Conservation (phyloP, 73 alveolate species). For the Paramecium sexaurelia region DNA sequence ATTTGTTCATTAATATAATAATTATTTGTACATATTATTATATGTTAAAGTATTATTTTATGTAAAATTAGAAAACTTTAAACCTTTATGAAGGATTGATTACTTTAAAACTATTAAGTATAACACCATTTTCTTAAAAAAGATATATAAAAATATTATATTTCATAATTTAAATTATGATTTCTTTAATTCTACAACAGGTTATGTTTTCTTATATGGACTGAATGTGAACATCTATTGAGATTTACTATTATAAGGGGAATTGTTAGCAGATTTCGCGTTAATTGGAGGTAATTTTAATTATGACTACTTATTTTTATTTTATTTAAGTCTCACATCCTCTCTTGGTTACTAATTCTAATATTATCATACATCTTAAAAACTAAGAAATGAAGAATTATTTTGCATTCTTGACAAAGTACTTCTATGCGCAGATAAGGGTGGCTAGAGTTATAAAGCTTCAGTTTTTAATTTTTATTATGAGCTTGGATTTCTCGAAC, state of each 20-base stretch:
- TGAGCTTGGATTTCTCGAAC: not conserved
- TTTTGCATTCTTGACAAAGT: not conserved
- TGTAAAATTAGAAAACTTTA: too few relatives aligned
- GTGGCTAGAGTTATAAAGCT: not conserved
- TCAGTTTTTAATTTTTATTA: not conserved
- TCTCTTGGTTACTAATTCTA: not conserved
- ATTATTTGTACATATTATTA: too few relatives aligned
- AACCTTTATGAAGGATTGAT: too few relatives aligned
- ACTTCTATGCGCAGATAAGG: slow-evolving; percentile 6
- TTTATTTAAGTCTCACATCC: not conserved
- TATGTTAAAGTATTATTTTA: too few relatives aligned
- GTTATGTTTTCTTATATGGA: not conserved
- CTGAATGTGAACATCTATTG: not conserved
- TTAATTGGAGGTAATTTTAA: not conserved
- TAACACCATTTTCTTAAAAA: slow-evolving; percentile 14
- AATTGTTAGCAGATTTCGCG: not conserved
- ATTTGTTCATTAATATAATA: not conserved
- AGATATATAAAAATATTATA: slow-evolving; percentile 6
- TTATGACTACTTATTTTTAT: not conserved
- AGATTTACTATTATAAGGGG: not conserved
- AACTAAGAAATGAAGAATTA: not conserved
- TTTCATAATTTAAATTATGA: slow-evolving; percentile 4
- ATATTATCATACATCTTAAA: not conserved
- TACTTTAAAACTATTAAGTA: too few relatives aligned
- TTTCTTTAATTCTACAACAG: not conserved